Evolutionary conservation across 192 early-diverging fungal species (phyloP).

Genomic region (Coemansia sp.): DNA sequence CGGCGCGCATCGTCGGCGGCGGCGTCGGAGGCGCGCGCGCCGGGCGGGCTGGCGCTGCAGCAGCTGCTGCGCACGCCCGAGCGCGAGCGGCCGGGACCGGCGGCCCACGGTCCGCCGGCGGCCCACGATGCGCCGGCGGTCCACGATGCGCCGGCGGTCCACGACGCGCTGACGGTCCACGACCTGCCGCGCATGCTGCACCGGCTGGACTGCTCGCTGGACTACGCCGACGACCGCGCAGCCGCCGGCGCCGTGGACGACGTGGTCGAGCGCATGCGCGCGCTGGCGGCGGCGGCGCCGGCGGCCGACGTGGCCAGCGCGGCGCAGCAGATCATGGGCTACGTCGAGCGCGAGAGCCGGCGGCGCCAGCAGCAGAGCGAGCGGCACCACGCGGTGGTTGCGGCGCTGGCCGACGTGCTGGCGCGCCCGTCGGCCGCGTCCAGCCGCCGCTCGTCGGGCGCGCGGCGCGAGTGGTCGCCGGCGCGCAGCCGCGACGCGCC

Average conservation of each 20-base stretch:
- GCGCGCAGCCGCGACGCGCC: background rate
- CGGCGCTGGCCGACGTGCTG: conserved; percentile 41
- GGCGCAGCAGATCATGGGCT: conserved; percentile 38
- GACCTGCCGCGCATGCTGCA: conserved; percentile 34
- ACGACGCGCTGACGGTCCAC: background rate
- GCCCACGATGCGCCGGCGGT: no score
- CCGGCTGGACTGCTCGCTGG: conserved; percentile 22
- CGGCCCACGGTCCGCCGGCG: no score
- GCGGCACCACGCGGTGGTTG: conserved; percentile 32
- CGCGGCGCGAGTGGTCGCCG: background rate
- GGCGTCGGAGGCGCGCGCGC: no score
- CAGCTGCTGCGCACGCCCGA: conserved; percentile 2
- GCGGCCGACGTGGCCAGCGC: conserved; percentile 21
- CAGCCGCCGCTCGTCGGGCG: conserved; percentile 33
- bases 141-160: background rate
- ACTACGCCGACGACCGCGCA: conserved; percentile 3
- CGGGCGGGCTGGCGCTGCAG: conserved; percentile 7
- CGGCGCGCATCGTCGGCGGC: conserved; percentile 10
- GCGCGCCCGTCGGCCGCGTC: conserved; percentile 18
- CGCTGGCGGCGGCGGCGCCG: conserved; percentile 23
- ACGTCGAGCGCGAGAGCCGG: conserved; percentile 43
- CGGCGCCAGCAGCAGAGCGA: conserved; percentile 47
- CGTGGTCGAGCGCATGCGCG: conserved; percentile 34
- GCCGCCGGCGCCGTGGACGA: conserved; percentile 7
- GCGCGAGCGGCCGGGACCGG: no score